Base-by-base conservation (phyloP, 2,329 filamentous ascomycete species). In the Raffaelea albimanens region DNA sequence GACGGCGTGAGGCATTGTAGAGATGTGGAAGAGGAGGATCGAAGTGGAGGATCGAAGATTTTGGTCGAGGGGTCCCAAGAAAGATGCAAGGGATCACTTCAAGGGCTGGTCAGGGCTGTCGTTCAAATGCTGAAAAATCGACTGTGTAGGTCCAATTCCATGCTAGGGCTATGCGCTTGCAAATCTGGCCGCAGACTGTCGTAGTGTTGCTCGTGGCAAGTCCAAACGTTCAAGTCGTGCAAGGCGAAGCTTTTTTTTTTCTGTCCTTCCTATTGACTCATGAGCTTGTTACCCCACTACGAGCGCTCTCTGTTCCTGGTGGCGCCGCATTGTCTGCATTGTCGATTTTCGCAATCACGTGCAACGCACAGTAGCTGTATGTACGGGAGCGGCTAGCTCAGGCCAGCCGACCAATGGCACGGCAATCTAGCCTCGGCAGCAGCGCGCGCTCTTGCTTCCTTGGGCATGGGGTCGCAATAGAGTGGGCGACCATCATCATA, bases 1-100 rank as follows among this genome's bases (percentile, higher is more conserved):
- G 45, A 80, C 76, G 51, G 84, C 84, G 71, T 89, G 85, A 59
- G 85, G 85, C 85, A 90, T 89, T 45, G 54, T 60, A 57, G 25
- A 4, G 19, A 38, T 7, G 34, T 8, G 34, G n/a, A 29, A 29
- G 13, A 2, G 8, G 23, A 25, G 21, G 36, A 14, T 33, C n/a
- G n/a, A n/a, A n/a, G n/a, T n/a, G n/a, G n/a, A n/a, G n/a, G n/a
- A n/a, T n/a, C n/a, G n/a, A n/a, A n/a, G n/a, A n/a, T n/a, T n/a
- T n/a, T n/a, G n/a, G n/a, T n/a, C n/a, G n/a, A 3, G 34, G 31
- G 31, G 31, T 9, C 10, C 31, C 10, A 34, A 34, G 31, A 34
- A 16, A 9, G 31, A 34, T 34, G 31, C 10, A 34, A 16, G 31
- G 31, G 39, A 3, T 40, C n/a, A 20, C n/a, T n/a, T n/a, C n/a